Base-by-base conservation (phyloP, 2,329 filamentous ascomycete species). In the Phoma herbarum region DNA sequence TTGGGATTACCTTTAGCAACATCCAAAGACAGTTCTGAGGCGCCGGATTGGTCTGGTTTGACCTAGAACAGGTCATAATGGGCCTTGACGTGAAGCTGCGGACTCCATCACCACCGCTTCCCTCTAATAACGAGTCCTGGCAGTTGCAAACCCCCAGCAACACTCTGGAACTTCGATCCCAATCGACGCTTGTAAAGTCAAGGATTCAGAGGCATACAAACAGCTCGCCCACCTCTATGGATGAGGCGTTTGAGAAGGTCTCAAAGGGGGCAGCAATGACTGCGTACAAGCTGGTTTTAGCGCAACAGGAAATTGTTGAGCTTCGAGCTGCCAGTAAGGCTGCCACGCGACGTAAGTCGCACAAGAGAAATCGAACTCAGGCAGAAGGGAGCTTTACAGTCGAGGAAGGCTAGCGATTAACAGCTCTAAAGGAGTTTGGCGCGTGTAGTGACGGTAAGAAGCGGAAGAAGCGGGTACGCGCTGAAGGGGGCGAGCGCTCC, bases 21-120 rank as follows among this genome's bases (percentile, higher is more conserved):
- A 28, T 28, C 26, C 10, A 28, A 52, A 57, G 51, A 69, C 63
- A 66, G 41, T 76, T 77, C 59, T 28, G 56, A 66, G 68, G 65
- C 59, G 65, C 73, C 66, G 56, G 75, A 25, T 58, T 78, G 61
- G 60, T 73, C 52, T 72, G 66, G 57, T 70, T 73, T 55, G 52
- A 77, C 64, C 69, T 67, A 62, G 54, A 35, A 35, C 4, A 12
- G 10, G 16, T 35, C 4, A 35, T 35, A 35, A 14, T 35, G 16
- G 16, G 16, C 7, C 31, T 35, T 35, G 16, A 35, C 4, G 31
- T n/a, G n/a, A n/a, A n/a, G n/a, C n/a, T n/a, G n/a, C n/a, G n/a
- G n/a, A n/a, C n/a, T n/a, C n/a, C n/a, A 14, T 14, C 31, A n/a
- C 31, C 16, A 35, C 4, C 4, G 16, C 31, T 35, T 4, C 31